Base-by-base conservation (phyloP, 1,139 yeast species). In the Sugiyamaella pinicola region DNA sequence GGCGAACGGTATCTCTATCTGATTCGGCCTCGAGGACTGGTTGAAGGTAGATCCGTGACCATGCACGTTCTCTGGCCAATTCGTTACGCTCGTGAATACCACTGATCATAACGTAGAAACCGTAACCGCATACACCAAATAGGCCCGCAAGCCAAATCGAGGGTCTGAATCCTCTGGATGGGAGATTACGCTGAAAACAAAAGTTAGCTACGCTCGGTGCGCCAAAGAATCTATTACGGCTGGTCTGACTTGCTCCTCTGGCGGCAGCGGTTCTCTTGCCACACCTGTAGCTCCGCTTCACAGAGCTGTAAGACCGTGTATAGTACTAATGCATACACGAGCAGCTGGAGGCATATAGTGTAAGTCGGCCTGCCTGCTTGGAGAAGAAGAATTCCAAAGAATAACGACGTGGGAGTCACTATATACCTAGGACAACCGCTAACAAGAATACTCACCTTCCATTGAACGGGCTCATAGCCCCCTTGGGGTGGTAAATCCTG, bases 401-500 rank as follows among this genome's bases (percentile, higher is more conserved):
- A 26, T n/a, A 7, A 26, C n/a, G 9, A 26, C 31, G 9, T 26
- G n/a, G n/a, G 31, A 28, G 31, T 9, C 29, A 22, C 29, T 22
- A n/a, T n/a, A n/a, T n/a, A n/a, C n/a, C n/a, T n/a, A n/a, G n/a
- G n/a, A n/a, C n/a, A n/a, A n/a, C n/a, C n/a, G n/a, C n/a, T n/a
- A n/a, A n/a, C n/a, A 3, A 19, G 13, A 4, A 6, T n/a, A 56
- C 69, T 43, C 55, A 69, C 74, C 70, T 85, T 86, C 95, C 96
- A 88, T 74, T 88, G 96, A 56, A 88, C 81, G 49, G 88, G 86
- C 61, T 85, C 91, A 65, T 87, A 88, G 64, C 96, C 96, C 58
- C 88, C 90, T 64, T 81, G 76, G 59, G 96, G 96, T 68, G 96
- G 96, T 68, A 88, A 76, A 68, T 88, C 96, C 78, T 88, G 96